Base-by-base conservation (phyloP, 495 filamentous ascomycete genomes). In the Saxispiralis lemnorum region DNA sequence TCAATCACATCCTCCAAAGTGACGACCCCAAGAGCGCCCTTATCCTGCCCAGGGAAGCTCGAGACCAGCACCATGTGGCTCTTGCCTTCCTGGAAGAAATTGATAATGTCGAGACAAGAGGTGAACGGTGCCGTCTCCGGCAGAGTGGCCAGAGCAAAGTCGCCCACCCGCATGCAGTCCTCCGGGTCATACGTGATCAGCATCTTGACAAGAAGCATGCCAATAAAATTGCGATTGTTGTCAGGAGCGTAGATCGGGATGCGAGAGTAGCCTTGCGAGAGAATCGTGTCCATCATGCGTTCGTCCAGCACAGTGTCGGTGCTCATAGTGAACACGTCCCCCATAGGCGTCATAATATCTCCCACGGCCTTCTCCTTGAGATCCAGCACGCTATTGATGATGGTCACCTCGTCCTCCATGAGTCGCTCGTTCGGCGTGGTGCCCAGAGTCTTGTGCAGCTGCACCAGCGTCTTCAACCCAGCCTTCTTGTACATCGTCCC, bases 41-140 rank as follows among this genome's bases (percentile, higher is more conserved):
- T 75, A 54, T 92, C 77, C 48, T 92, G 79, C 11, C 89, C 85
- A 1, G 89, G 89, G 45, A 68, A 76, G 51, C 93, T 81, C 6
- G 86, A 93, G 9, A 95, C 87, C 19, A 97, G 69, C 9, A 96
- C 88, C 92, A 97, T 96, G 61, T 97, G 89, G 9, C 85, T 93
- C 59, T 96, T 96, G 41, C 89, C 89, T 63, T 97, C 88, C 58
- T 97, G 89, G 65, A 97, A 97, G 63, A 93, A 97, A 64, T 97
- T 97, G 59, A 97, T 79, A 50, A 96, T 97, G 57, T 97, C 89
- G 34, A 97, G 64, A 58, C 89, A 97, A 59, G 85, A 93, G 0
- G 89, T 96, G 52, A 94, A 83, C 0, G 92, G 82, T 7, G 82
- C 73, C 2, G 89, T 97, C 60, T 97, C 89, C 2, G 92, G 92